Base-by-base conservation (phyloP, 176 grass and related monocot species). In the Triticum timopheevii region DNA sequence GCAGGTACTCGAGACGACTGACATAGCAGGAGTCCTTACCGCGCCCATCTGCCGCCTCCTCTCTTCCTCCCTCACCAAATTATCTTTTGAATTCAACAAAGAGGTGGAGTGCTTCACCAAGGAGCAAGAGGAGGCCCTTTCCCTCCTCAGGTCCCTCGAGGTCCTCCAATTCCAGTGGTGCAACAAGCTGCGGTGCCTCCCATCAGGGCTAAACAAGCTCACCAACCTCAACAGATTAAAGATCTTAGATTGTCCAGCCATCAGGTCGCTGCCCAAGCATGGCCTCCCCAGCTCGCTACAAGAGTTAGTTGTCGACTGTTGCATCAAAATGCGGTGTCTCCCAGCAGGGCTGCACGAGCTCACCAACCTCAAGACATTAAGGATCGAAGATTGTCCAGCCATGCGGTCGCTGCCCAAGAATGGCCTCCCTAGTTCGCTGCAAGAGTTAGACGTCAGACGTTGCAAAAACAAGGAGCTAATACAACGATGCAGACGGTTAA, bases 201-300 rank as follows among this genome's bases (percentile, higher is more conserved):
- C 82, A 33, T 6, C 9, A 47, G 17, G 69, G 10, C 58, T 84
- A 5, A 36, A 65, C 20, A 63, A 42, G 13, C 82, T 84, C 22
- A 1, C 23, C 24, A 64, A 0, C 19, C 58, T 76, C 59, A 11
- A 35, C 38, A 65, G 0, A 65, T 65, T 76, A 49, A 0, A 7
- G 0, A 84, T 76, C 16, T 0, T 0, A 0, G 0, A 0, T 0
- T 84, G 69, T 63, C 16, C 2, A 34, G 38, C 33, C 20, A 65
- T 76, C 58, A 7, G 7, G 19, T 76, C 71, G 19, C 56, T 84
- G 24, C 58, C 38, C 11, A 38, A 76, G 27, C 20, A 2, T 4
- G 82, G 58, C 17, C 11, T 84, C 38, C 82, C 82, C 0, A 5
- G 22, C 9, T 63, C n/a, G 61, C n/a, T 25, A 23, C n/a, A 63